These are phyloP conservation scores for Trichoderma sp. DNA, from an alignment of 2,329 filamentous ascomycete species.

Conservation along the genomic window DNA sequence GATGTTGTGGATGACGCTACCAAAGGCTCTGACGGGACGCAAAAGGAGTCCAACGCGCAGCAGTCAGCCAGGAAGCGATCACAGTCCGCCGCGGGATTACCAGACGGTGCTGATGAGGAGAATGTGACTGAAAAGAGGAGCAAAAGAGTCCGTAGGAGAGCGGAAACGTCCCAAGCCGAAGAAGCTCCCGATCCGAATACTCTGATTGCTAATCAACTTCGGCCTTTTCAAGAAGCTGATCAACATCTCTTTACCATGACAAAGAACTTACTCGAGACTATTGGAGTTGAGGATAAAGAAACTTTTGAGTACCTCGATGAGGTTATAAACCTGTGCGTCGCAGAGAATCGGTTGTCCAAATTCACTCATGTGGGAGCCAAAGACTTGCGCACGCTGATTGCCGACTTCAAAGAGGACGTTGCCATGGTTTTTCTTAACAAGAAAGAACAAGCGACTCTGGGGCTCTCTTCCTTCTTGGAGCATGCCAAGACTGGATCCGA, in stretches of 20 bases:
- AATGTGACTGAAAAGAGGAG: constrained; percentile 59
- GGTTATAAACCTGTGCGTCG: constrained; percentile 51
- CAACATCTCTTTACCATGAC: constrained; percentile 55
- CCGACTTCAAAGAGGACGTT: constrained; percentile 52
- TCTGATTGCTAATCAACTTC: constrained; percentile 53
- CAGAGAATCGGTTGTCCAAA: constrained; percentile 51
- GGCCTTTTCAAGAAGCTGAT: constrained; percentile 56
- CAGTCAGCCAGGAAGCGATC: constrained; percentile 57
- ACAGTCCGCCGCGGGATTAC: constrained; percentile 59
- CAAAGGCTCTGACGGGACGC: constrained; percentile 31
- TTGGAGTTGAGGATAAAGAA: constrained; percentile 51
- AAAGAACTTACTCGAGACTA: constrained; percentile 53
- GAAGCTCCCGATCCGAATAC: constrained; percentile 53
- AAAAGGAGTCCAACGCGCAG: constrained; percentile 40
- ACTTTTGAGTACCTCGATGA: constrained; percentile 48
- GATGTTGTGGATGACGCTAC: constrained; percentile 26
- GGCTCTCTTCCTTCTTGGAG: constrained; percentile 61
- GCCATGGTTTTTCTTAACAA: constrained; percentile 54
- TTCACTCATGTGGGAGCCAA: constrained; percentile 46
- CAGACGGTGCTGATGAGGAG: constrained; percentile 57
- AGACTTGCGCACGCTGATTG: constrained; percentile 50
- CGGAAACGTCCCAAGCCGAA: constrained; percentile 51
- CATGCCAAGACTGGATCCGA: constrained; percentile 58
- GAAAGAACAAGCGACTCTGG: constrained; percentile 50
- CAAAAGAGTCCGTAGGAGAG: constrained; percentile 58